A percentile compares a stretch with the other conserved stretches of the same genome.
Conservation (phyloP, 225 moss, liverwort and hornwort genomes). For the Climacium dendroides region DNA sequence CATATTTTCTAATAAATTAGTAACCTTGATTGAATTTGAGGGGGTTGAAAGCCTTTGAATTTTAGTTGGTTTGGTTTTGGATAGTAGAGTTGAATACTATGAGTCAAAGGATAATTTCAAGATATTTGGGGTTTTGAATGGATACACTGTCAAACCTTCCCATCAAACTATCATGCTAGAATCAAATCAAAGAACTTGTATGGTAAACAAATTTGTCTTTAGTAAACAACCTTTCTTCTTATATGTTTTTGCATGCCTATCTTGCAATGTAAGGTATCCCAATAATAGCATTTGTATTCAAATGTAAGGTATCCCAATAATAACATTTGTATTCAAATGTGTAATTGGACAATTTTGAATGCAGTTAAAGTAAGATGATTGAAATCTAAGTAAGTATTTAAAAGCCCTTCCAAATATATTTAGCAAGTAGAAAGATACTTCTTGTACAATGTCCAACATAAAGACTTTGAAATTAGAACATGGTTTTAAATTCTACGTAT, state of each 20-base stretch:
- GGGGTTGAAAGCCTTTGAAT: neutral
- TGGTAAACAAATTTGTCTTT: neutral
- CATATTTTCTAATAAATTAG: neutral
- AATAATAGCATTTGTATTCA: neutral
- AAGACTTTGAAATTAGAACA: too few relatives aligned
- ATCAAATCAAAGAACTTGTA: neutral
- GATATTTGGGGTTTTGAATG: neutral
- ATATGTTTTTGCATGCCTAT: neutral
- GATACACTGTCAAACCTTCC: neutral
- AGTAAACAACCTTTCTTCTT: too few relatives aligned
- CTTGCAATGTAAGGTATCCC: neutral
- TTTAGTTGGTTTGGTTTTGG: neutral
- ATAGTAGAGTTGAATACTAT: too few relatives aligned
- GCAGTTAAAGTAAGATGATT: too few relatives aligned
- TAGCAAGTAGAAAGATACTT: too few relatives aligned
- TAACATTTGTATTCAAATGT: too few relatives aligned
- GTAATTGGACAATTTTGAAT: too few relatives aligned
- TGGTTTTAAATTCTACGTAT: neutral
- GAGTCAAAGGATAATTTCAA: neutral
- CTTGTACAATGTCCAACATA: neutral
- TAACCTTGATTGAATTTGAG: neutral
- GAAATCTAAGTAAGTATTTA: too few relatives aligned
- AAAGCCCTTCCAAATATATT: too few relatives aligned
- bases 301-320: too few relatives aligned
- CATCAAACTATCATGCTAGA: accelerated